These are phyloP conservation scores for Ganoderma lingzhi DNA, from an alignment of 1,284 basidiomycete genomes.

Conservation along the genomic window DNA sequence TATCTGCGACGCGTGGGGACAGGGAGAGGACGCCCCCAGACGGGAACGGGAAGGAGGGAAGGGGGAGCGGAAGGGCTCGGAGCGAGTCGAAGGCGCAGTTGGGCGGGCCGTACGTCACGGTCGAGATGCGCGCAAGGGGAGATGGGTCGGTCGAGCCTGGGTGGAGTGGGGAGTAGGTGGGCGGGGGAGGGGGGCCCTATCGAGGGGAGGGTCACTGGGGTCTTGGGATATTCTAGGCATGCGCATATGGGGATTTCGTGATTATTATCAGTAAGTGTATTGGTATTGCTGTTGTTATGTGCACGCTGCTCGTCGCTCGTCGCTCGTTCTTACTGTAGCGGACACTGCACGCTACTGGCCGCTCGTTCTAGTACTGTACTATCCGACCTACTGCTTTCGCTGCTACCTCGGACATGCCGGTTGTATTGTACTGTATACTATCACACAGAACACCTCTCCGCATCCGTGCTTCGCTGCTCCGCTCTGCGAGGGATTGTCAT, in stretches of 20 bases:
- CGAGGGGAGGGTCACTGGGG: background rate
- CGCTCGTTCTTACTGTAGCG: background rate
- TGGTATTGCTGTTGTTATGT: background rate
- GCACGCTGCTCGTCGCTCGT: background rate
- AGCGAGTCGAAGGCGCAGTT: conserved; percentile 4
- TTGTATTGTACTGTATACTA: conserved; percentile 1
- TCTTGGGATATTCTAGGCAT: background rate
- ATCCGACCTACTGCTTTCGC: background rate
- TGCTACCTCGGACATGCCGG: background rate
- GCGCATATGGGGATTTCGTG: too few relatives aligned
- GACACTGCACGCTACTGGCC: background rate
- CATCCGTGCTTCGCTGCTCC: background rate
- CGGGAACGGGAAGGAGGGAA: background rate
- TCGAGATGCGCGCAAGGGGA: background rate
- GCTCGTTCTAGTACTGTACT: background rate
- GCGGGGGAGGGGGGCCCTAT: too few relatives aligned
- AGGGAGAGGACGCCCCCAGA: background rate
- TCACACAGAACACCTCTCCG: background rate
- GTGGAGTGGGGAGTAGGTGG: background rate
- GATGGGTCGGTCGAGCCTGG: conserved; percentile 4
- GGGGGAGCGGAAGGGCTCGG: background rate
- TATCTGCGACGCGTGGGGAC: background rate
- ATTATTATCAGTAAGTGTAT: too few relatives aligned
- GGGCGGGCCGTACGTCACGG: conserved; percentile 3
- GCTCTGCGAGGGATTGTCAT: background rate